Evolutionary conservation across 208 protist genomes (phyloP).

Genomic region (Leishmania lainsoni): DNA sequence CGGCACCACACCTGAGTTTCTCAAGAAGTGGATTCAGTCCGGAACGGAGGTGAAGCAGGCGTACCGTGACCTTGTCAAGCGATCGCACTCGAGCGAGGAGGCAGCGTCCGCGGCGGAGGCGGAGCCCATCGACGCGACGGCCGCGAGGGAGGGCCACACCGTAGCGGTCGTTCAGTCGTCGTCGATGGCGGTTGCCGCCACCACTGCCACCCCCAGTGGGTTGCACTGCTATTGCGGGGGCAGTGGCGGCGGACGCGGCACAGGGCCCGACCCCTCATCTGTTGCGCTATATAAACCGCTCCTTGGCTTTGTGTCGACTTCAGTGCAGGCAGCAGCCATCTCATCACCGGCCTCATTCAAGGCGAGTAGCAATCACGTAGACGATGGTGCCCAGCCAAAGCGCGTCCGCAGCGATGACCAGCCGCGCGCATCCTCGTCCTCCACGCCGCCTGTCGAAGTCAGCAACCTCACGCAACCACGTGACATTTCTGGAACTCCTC

Average conservation of each 20-base stretch:
- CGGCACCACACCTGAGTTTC: constrained; percentile 50
- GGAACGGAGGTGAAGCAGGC: constrained; percentile 21
- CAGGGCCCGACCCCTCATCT: constrained; percentile 14
- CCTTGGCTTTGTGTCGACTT: constrained; percentile 35
- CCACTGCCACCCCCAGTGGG: constrained; percentile 13
- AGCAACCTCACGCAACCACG: background rate
- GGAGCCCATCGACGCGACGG: background rate
- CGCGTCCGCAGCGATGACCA: background rate
- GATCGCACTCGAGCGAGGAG: background rate
- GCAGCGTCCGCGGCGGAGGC: background rate
- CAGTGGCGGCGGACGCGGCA: constrained; percentile 5
- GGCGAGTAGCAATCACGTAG: background rate
- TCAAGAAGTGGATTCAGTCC: constrained; percentile 51
- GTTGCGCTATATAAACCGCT: constrained; percentile 36
- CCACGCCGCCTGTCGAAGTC: background rate
- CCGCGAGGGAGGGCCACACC: background rate
- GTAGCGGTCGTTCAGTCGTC: constrained; percentile 3
- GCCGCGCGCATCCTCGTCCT: background rate
- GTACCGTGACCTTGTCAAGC: constrained; percentile 24
- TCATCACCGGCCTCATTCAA: background rate
- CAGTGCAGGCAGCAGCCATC: background rate
- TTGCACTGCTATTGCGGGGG: constrained; percentile 17
- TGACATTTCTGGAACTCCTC: background rate
- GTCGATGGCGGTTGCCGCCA: constrained; percentile 5
- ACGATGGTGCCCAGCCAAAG: background rate